These are phyloP conservation scores for Termitomyces heimii DNA, from an alignment of 768 basidiomycete species.

Conservation along the genomic window DNA sequence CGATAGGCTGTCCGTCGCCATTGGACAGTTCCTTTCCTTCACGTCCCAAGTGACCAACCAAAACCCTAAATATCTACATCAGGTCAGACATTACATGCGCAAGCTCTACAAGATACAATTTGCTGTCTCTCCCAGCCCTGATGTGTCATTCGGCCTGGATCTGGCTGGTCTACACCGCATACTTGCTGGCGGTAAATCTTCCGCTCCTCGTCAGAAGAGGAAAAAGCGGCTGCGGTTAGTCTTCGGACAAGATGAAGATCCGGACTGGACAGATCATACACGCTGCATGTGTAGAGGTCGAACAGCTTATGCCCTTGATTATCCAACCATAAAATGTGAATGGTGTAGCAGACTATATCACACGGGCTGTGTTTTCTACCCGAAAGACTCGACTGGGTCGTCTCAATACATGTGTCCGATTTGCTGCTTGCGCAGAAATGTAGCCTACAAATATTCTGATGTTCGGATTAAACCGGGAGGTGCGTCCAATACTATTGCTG, in stretches of 20 bases:
- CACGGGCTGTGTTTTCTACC: constrained; percentile 70
- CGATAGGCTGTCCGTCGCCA: constrained; percentile 66
- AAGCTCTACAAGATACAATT: constrained; percentile 88
- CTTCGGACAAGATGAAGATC: constrained; percentile 73
- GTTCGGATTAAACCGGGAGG: constrained; percentile 65
- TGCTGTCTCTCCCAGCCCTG: constrained; percentile 76
- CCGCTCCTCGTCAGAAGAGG: constrained; percentile 46
- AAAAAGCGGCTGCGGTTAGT: constrained; percentile 54
- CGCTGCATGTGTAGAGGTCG: constrained; percentile 78
- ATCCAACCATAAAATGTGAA: constrained; percentile 63
- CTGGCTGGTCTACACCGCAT: constrained; percentile 79
- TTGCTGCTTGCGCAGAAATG: constrained; percentile 72
- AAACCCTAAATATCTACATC: constrained; percentile 69
- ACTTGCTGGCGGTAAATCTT: constrained; percentile 62
- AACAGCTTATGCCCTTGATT: constrained; percentile 51
- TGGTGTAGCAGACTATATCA: constrained; percentile 65
- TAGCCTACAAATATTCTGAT: constrained; percentile 67
- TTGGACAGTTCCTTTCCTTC: constrained; percentile 76
- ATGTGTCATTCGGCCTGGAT: constrained; percentile 78
- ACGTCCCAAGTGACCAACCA: constrained; percentile 67
- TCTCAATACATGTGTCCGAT: constrained; percentile 62
- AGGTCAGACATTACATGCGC: constrained; percentile 87
- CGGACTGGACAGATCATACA: constrained; percentile 69
- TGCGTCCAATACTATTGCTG: constrained; percentile 23
- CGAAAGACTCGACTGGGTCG: constrained; percentile 31